These are phyloP conservation scores for Thraustotheca clavata DNA, from an alignment of 352 stramenopile genomes.

Conservation along the genomic window DNA sequence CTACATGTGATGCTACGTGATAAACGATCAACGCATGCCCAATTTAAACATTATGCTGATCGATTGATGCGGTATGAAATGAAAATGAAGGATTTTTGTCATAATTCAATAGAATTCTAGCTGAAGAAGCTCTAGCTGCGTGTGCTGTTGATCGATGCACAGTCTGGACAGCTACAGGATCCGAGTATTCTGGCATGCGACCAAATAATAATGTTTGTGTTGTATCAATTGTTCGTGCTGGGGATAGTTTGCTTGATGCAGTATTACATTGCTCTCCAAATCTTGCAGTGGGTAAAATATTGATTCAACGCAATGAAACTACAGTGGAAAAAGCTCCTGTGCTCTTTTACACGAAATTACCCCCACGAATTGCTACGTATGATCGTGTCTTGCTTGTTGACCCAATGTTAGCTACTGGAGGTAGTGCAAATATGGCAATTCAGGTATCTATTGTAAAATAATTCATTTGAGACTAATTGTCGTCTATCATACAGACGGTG, in stretches of 20 bases:
- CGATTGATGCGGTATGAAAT: conserved; percentile 66
- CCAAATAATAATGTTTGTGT: conserved; percentile 70
- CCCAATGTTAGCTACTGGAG: conserved; percentile 92
- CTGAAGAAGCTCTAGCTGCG: conserved; percentile 58
- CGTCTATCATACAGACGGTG: conserved; percentile 73
- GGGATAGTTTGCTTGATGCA: conserved; percentile 84
- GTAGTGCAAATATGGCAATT: conserved; percentile 87
- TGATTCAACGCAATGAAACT: conserved; percentile 94
- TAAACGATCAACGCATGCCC: conserved; percentile 45
- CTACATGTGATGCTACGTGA: conserved; percentile 72
- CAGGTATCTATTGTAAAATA: conserved; percentile 36
- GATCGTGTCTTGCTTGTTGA: conserved; percentile 93
- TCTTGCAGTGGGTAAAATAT: conserved; percentile 91
- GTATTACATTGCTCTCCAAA: conserved; percentile 82
- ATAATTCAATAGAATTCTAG: conserved; percentile 46
- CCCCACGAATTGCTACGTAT: conserved; percentile 59
- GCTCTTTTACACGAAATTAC: conserved; percentile 95
- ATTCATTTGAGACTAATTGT: neutral
- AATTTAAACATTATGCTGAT: conserved; percentile 77
- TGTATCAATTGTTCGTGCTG: conserved; percentile 92
- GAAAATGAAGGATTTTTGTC: too few relatives aligned
- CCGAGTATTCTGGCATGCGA: conserved; percentile 45
- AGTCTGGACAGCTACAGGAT: conserved; percentile 57
- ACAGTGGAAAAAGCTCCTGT: conserved; percentile 75
- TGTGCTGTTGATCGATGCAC: conserved; percentile 47